These are phyloP conservation scores for Neoscytalidium dimidiatum DNA, from an alignment of 2,329 filamentous ascomycete genomes.

Conservation along the genomic window DNA sequence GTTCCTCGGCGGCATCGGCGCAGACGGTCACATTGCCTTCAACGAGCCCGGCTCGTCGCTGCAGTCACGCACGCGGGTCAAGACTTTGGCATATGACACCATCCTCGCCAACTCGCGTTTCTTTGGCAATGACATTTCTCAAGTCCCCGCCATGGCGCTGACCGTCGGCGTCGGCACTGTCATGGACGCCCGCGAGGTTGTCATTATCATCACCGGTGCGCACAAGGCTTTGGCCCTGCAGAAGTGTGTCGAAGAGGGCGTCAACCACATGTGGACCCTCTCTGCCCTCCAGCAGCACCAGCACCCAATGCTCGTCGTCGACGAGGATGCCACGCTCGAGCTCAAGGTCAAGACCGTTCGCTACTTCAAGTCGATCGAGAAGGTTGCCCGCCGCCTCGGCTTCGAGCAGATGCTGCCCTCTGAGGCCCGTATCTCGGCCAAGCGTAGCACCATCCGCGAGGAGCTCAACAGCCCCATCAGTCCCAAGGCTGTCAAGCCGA, in stretches of 20 bases:
- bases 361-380: slow-evolving; percentile 55
- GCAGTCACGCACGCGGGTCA: slow-evolving; percentile 76
- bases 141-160: slow-evolving; percentile 79
- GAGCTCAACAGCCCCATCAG: slow-evolving; percentile 22
- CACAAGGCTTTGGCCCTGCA: slow-evolving; percentile 80
- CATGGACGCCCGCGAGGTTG: slow-evolving; percentile 77
- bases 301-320: slow-evolving; percentile 79
- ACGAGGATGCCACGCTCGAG: slow-evolving; percentile 66
- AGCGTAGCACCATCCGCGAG: slow-evolving; percentile 37
- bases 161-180: slow-evolving; percentile 85
- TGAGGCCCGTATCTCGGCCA: slow-evolving; percentile 28
- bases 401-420: slow-evolving; percentile 44
- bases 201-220: slow-evolving; percentile 78
- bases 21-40: slow-evolving; percentile 87
- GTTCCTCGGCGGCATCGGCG: slow-evolving; percentile 81
- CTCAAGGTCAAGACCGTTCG: slow-evolving; percentile 48
- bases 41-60: slow-evolving; percentile 85
- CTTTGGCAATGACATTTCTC: slow-evolving; percentile 69
- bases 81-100: slow-evolving; percentile 85
- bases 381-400: slow-evolving; percentile 46
- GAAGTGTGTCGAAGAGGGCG: slow-evolving; percentile 76
- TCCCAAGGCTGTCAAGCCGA: not conserved
- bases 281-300: slow-evolving; percentile 79
- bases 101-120: slow-evolving; percentile 84
- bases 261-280: slow-evolving; percentile 91